These are phyloP conservation scores for Leccinum broughii DNA, from an alignment of 768 basidiomycete species.

Conservation along the genomic window DNA sequence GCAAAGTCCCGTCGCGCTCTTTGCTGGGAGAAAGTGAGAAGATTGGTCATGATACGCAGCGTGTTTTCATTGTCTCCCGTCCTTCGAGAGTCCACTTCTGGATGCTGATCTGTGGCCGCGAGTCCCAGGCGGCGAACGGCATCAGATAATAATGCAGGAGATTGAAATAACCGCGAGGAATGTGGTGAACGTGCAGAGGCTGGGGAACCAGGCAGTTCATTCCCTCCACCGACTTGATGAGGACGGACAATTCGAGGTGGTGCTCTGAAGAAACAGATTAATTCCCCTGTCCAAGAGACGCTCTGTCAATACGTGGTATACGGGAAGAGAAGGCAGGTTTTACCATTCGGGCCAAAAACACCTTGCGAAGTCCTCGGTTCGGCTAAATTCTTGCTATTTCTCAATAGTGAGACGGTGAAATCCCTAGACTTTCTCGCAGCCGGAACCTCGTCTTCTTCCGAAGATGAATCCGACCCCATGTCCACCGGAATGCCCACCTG, in stretches of 20 bases:
- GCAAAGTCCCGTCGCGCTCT: slow-evolving; percentile 40
- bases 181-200: slow-evolving; percentile 28
- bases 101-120: slow-evolving; percentile 57
- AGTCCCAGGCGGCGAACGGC: slow-evolving; percentile 65
- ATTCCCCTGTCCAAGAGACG: slow-evolving; percentile 57
- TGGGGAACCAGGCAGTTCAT: slow-evolving; percentile 52
- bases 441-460: slow-evolving; percentile 62
- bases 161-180: slow-evolving; percentile 46
- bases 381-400: slow-evolving; percentile 74
- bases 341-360: slow-evolving; percentile 87
- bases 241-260: slow-evolving; percentile 73
- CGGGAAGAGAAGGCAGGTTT: slow-evolving; percentile 10
- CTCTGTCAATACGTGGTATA: slow-evolving; percentile 4
- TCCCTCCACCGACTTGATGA: slow-evolving; percentile 33
- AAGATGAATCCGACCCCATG: slow-evolving; percentile 62
- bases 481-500: slow-evolving; percentile 38
- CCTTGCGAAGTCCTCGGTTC: slow-evolving; percentile 88
- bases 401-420: slow-evolving; percentile 51
- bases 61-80: slow-evolving; percentile 58
- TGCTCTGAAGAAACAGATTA: slow-evolving; percentile 84
- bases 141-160: slow-evolving; percentile 71
- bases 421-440: slow-evolving; percentile 46
- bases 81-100: slow-evolving; percentile 42
- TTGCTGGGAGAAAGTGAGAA: slow-evolving; percentile 60
- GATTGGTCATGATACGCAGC: slow-evolving; percentile 75